Evolutionary conservation across 2,329 filamentous ascomycete species (phyloP), one percentile per base, ranked within the genome.

Genomic region (Eutypella sp.): DNA sequence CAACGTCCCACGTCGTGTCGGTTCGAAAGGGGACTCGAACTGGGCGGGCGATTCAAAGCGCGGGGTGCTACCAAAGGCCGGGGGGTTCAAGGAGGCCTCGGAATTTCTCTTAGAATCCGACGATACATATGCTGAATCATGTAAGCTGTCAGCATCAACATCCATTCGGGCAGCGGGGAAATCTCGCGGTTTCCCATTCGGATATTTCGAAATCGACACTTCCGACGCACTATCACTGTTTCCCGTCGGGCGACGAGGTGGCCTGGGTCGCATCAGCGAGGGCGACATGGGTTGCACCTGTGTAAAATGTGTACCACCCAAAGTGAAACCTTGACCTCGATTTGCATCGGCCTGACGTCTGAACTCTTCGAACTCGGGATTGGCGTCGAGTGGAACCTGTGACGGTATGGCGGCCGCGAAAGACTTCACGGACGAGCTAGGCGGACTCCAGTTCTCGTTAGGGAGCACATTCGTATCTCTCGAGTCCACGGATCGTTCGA

Each of bases 351-450:
- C 78, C 58, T 89, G 84, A 52, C 76, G 81, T 55, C 76, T 77
- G 62, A 95, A 92, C 2, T 85, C 85, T 62, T 92, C 88, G 52
- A 87, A 92, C n/a, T 90, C 84, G 6, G 86, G 79, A 57, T 91
- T 90, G 27, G 84, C 81, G 57, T 92, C 86, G 42, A 89, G 69
- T 0, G 87, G 78, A 6, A 89, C 69, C 52, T 84, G 77, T 51
- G 82, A 82, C 2, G 88, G 87, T 8, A 87, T 78, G 3, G 79
- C 77, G 15, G 83, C 79, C 18, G 76, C 79, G 44, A 86, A 87
- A 0, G 84, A 87, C 57, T 81, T 82, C 41, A 89, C 76, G 5
- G 85, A 84, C 0, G 84, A 86, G 8, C 81, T 82, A 1, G 82
- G 77, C 8, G 85, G 78, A 56, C 84, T 87, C 86, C 87, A 92